Evolutionary conservation across 129 eudicot genomes (phyloP), one percentile per base, ranked within the genome.

Genomic region (Saussurea involucrata): DNA sequence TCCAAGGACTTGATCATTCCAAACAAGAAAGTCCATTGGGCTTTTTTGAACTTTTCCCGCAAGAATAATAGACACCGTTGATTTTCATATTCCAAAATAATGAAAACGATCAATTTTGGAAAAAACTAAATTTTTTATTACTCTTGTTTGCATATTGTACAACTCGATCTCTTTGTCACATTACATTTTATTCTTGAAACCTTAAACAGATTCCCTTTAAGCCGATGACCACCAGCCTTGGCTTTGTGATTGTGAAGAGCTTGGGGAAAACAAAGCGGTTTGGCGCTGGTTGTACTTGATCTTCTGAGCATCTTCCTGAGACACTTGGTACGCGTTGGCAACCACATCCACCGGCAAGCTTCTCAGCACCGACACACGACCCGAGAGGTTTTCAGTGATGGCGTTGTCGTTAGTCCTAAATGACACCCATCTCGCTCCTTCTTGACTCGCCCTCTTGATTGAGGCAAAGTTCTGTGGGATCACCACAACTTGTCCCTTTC

Each of bases 321-420:
- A 75, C 15, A 91, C 36, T 63, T 85, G 94, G 68, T 84, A 86
- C 7, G 91, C 72, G 42, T 81, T 88, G 3, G 86, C 85, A 49
- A 91, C 69, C 67, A 88, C 92, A 53, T 76, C 87, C 4, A 73
- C 83, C 0, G 97, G 97, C 81, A 88, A 40, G 70, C 87, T 85
- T 18, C 88, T 69, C 32, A 88, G 13, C 13, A 87, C 87, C 0
- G 97, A 92, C 67, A 87, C 82, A 0, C 92, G 90, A 18, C 97
- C 97, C 1, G 92, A 85, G 0, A 89, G 82, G 31, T 90, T 85
- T 17, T 81, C 78, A 28, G 86, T 70, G 87, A 92, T 83, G 0
- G 97, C 92, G 40, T 92, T 87, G 63, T 85, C 97, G 9, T 85
- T 85, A 6, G 97, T 92, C 75, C 75, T 87, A 88, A 92, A 89